Base-by-base conservation (phyloP, 208 protist genomes). In the Angomonas deanei region DNA sequence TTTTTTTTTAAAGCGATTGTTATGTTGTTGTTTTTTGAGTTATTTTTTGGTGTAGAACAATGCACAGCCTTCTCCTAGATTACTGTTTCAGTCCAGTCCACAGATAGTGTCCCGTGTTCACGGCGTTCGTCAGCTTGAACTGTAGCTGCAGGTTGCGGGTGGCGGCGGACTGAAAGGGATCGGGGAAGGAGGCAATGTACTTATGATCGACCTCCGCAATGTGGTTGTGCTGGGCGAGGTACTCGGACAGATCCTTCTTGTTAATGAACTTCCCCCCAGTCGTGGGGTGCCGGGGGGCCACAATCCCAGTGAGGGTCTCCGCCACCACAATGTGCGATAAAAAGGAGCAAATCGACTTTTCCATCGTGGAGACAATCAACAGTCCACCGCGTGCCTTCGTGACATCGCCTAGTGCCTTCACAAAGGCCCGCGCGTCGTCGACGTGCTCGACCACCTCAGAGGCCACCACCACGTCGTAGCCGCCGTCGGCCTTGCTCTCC, bases 381-480 rank as follows among this genome's bases (percentile, higher is more conserved):
- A 94, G 46, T 8, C 95, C 93, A 32, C 91, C 92, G 47, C 19
- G 6, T 4, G 87, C 86, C 52, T 88, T 94, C 17, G 91, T 83
- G 17, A 91, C 68, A n/a, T 75, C 59, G 54, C 85, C 86, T 1
- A 93, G 77, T 19, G 78, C 76, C 15, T 82, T 42, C 24, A 97
- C n/a, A 68, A 98, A 98, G 3, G 47, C 62, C 13, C 85, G 70
- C 15, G 91, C 79, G 66, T 97, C 80, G 17, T 78, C 78, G 23
- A 98, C 95, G 64, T 98, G 95, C 69, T 98, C 95, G 52, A 98
- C 81, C 26, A 98, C 92, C 59, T 98, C 95, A 1, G 88, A 82
- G 15, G 91, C 88, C 33, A 91, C 73, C 11, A 98, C 91, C 1
- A 96, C 71, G 63, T 98, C 95, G 62, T 87, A 97, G 34, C 8